phyloP scores from a whole-genome alignment of 1,284 basidiomycete genomes.

The Naganishia sp. region DNA sequence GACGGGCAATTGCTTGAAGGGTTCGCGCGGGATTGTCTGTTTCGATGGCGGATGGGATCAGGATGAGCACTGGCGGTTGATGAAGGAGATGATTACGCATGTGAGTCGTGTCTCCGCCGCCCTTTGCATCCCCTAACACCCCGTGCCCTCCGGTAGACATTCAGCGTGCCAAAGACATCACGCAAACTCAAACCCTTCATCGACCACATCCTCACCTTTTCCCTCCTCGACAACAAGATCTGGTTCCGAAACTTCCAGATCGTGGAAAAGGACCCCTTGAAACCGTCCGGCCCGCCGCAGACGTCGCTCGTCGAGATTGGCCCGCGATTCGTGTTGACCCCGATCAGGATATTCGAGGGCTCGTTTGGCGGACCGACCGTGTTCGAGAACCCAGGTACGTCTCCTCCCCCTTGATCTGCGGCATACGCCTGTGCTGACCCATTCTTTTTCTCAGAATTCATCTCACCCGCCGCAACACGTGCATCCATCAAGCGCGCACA shows the following conservation, averaged over 20 bases:
- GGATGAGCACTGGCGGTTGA: constrained; percentile 77
- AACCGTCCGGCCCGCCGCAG: constrained; percentile 53
- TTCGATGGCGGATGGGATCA: constrained; percentile 92
- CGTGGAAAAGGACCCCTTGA: constrained; percentile 65
- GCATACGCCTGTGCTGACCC: neutral
- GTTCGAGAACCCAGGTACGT: constrained; percentile 85
- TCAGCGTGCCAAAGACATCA: constrained; percentile 86
- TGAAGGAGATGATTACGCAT: constrained; percentile 95
- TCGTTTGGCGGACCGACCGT: constrained; percentile 93
- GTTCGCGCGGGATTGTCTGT: constrained; percentile 84
- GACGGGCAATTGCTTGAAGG: constrained; percentile 98
- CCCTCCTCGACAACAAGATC: constrained; percentile 91
- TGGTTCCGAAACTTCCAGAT: constrained; percentile 99
- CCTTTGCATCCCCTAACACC: neutral
- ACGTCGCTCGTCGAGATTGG: constrained; percentile 90
- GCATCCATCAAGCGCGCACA: constrained; percentile 70
- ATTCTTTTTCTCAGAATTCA: constrained; percentile 68
- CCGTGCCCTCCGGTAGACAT: constrained; percentile 64
- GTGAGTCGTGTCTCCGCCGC: constrained; percentile 60
- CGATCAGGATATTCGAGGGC: constrained; percentile 97
- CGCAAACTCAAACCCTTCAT: constrained; percentile 94
- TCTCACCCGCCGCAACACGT: constrained; percentile 81
- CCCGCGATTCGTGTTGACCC: constrained; percentile 93
- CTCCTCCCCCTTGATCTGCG: neutral
- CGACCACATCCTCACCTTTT: constrained; percentile 96